Evolutionary conservation across 768 basidiomycete genomes (phyloP).

Genomic region (Mycena rebaudengoi): DNA sequence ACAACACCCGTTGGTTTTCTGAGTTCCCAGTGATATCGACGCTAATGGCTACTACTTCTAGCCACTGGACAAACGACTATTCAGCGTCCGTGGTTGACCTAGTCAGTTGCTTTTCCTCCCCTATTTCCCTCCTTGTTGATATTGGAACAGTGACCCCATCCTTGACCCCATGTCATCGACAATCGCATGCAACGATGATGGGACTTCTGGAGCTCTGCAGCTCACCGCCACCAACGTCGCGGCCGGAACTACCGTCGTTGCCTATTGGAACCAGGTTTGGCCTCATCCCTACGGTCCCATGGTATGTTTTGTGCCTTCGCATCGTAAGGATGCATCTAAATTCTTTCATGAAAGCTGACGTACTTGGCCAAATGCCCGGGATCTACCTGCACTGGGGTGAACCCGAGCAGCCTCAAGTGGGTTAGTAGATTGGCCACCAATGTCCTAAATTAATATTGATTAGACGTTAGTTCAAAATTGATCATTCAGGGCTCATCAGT

Average conservation of each 20-base stretch:
- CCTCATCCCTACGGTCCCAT: constrained; percentile 54
- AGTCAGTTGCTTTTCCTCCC: constrained; percentile 37
- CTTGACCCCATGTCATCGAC: constrained; percentile 45
- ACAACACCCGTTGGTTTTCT: constrained; percentile 41
- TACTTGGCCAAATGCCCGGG: constrained; percentile 58
- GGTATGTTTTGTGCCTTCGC: constrained; percentile 32
- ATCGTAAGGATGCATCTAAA: neutral
- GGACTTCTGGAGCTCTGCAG: constrained; percentile 48
- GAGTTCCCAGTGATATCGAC: neutral
- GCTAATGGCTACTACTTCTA: neutral
- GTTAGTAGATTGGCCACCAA: constrained; percentile 30
- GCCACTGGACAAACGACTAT: constrained; percentile 51
- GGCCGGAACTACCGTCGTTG: constrained; percentile 52
- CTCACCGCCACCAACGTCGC: constrained; percentile 47
- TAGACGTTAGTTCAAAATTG: constrained; percentile 51
- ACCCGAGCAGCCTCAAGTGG: constrained; percentile 50
- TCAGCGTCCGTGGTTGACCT: constrained; percentile 53
- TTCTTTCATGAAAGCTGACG: constrained; percentile 44
- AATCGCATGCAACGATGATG: constrained; percentile 57
- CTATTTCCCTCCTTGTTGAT: neutral
- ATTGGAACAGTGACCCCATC: constrained; percentile 48
- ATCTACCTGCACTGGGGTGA: constrained; percentile 50
- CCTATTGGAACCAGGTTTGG: constrained; percentile 57
- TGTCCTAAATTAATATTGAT: neutral
- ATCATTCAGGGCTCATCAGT: constrained; percentile 54